These are phyloP conservation scores for Hyphopichia wangnamkhiaoensis DNA, from an alignment of 1,139 yeast genomes.

Conservation along the genomic window DNA sequence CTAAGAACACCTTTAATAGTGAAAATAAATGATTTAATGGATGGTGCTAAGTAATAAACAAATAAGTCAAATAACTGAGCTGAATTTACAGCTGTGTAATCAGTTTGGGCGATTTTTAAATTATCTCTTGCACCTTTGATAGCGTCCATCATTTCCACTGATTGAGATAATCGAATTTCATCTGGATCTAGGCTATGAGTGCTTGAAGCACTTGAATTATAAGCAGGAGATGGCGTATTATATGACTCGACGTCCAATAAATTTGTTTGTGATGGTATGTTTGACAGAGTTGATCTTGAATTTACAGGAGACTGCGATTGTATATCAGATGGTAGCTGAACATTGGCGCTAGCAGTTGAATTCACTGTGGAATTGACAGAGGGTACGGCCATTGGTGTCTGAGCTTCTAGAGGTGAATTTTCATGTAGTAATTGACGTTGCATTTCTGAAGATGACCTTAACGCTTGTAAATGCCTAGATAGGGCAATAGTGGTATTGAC, in stretches of 20 bases:
- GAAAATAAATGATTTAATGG: conserved; percentile 64
- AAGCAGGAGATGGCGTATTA: too few relatives aligned
- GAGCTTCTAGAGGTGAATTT: background rate
- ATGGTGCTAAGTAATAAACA: conserved; percentile 69
- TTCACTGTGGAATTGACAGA: background rate
- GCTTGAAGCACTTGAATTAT: conserved; percentile 14
- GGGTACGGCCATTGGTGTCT: background rate
- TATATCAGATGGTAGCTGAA: too few relatives aligned
- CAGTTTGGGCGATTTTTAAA: conserved; percentile 9
- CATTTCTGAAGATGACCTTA: conserved; percentile 67
- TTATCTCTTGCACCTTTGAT: conserved; percentile 16
- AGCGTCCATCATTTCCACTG: conserved; percentile 27
- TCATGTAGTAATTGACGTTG: conserved; percentile 55
- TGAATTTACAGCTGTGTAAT: conserved; percentile 37
- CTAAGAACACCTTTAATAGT: conserved; percentile 64
- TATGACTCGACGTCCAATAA: too few relatives aligned
- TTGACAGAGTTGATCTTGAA: background rate
- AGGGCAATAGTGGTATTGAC: conserved; percentile 56
- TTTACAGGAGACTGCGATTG: too few relatives aligned
- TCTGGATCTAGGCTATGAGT: conserved; percentile 19
- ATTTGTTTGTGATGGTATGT: too few relatives aligned
- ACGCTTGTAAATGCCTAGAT: conserved; percentile 63
- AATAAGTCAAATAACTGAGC: conserved; percentile 64
- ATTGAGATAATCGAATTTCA: conserved; percentile 20
- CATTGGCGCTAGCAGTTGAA: background rate